These are phyloP conservation scores for Coix lacrymajobi DNA, from an alignment of 176 grass and related monocot species.

Conservation along the genomic window DNA sequence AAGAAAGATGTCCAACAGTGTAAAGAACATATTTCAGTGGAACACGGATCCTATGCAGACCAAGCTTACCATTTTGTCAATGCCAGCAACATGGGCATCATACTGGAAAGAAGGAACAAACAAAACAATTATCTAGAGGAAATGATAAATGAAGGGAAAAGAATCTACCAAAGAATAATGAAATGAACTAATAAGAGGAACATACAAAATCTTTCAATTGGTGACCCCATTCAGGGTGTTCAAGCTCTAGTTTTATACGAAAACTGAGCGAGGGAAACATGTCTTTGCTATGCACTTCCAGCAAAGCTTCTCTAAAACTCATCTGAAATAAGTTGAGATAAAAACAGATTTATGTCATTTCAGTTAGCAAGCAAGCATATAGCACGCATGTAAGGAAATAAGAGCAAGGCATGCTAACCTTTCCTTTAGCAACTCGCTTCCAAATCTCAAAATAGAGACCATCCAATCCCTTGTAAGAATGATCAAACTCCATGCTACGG, in stretches of 20 bases:
- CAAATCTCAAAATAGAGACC: constrained; percentile 15
- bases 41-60: neutral
- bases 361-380: neutral
- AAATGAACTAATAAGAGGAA: neutral
- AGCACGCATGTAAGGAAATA: neutral
- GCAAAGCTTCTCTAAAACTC: neutral
- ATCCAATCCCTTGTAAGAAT: neutral
- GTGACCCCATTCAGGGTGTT: neutral
- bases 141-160: too few relatives aligned
- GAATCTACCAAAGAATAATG: neutral
- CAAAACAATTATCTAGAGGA: neutral
- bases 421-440: constrained; percentile 10
- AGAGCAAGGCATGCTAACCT: neutral
- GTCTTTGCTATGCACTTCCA: neutral
- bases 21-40: neutral
- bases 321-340: neutral
- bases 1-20: neutral
- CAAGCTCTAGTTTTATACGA: neutral
- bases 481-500: neutral
- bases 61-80: neutral
- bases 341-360: neutral
- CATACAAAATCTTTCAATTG: neutral
- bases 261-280: neutral
- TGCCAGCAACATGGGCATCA: neutral
- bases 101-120: constrained; percentile 8